A percentile compares a stretch with the other conserved stretches of the same genome.
Conservation (phyloP, 768 basidiomycete genomes). For the Filobasidium floriforme region DNA sequence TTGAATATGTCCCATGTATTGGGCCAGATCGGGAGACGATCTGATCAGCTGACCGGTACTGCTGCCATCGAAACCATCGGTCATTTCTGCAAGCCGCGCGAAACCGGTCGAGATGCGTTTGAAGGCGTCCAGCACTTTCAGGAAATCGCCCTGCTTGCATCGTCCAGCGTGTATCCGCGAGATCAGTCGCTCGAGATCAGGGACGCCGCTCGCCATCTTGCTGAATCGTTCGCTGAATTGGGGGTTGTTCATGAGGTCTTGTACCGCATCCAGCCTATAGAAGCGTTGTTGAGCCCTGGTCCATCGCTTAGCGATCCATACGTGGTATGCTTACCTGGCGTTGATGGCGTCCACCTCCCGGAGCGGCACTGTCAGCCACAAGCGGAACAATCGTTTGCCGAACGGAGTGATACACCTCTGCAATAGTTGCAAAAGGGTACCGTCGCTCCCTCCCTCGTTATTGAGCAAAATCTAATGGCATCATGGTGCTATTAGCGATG, state of each 20-base stretch:
- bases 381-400: slow-evolving; percentile 89
- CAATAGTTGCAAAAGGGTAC: slow-evolving; percentile 73
- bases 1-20: slow-evolving; percentile 65
- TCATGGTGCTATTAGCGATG: neutral
- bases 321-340: slow-evolving; percentile 55
- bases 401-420: slow-evolving; percentile 83
- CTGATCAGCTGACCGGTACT: slow-evolving; percentile 68
- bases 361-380: slow-evolving; percentile 92
- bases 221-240: slow-evolving; percentile 70
- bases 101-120: slow-evolving; percentile 64
- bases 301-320: slow-evolving; percentile 14
- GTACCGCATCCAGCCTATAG: slow-evolving; percentile 78
- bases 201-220: slow-evolving; percentile 67
- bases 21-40: slow-evolving; percentile 68
- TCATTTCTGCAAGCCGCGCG: slow-evolving; percentile 55
- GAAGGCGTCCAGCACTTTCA: slow-evolving; percentile 79
- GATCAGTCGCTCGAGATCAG: slow-evolving; percentile 87
- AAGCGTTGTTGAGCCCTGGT: neutral
- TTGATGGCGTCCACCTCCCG: slow-evolving; percentile 77
- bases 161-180: slow-evolving; percentile 91
- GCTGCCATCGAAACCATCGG: slow-evolving; percentile 67
- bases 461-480: slow-evolving; percentile 64
- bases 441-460: slow-evolving; percentile 87
- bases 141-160: slow-evolving; percentile 77
- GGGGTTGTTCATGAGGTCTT: slow-evolving; percentile 75